Base-by-base conservation (phyloP, 441 rosid species). In the Breynia disticha region DNA sequence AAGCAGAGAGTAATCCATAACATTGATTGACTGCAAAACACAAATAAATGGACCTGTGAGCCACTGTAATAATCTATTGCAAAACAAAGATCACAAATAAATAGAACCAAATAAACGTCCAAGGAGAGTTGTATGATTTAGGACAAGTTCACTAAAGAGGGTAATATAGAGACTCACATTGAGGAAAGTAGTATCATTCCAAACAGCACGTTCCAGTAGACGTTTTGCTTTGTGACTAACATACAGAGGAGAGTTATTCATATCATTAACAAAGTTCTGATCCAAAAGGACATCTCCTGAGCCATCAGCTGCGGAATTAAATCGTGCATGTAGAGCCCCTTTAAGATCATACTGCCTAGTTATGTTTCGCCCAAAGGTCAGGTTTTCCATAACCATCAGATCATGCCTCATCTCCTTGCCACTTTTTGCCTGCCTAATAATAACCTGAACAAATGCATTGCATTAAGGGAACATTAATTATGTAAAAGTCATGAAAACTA, bases 311-410 rank as follows among this genome's bases (percentile, higher is more conserved):
- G 75, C 76, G 7, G 84, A 66, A 65, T 59, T 83, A 65, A 53
- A 77, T 57, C 97, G 86, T 51, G 83, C 95, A 28, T 87, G 90
- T 2, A 89, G 63, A 56, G 97, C 96, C 2, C 99, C 99, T 78
- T 93, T 93, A 22, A 93, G 93, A 72, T 93, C 99, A 39, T 93
- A 93, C 56, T 79, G 95, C 14, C 99, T 96, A 69, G 79, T 73
- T 22, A 89, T 69, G 57, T 76, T 84, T 48, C 87, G 69, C 21
- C 88, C 82, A 32, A 76, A 93, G 50, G 83, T 76, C 52, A 93
- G 96, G 70, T 93, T 93, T 84, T 93, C 99, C 95, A 93, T 93
- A 47, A 93, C 93, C 97, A 89, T 83, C 64, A 93, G 77, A 72
- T 93, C 99, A 46, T 81, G 93, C 24, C 82, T 70, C 18, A 60